Evolutionary conservation across 2,329 filamentous ascomycete genomes (phyloP).

Genomic region (Diaporthe sp.): DNA sequence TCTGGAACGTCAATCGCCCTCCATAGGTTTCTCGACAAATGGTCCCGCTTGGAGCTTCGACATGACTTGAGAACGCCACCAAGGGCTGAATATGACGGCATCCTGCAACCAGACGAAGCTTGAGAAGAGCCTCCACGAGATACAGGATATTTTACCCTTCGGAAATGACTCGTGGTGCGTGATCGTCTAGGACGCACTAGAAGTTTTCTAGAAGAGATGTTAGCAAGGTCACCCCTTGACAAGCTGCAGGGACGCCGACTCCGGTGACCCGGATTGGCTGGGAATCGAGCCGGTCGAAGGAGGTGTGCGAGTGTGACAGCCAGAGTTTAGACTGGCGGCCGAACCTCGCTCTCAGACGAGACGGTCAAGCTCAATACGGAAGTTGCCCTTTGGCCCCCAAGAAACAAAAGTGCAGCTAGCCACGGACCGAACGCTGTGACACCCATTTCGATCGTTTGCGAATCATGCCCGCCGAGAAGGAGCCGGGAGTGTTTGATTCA

Average conservation of each 20-base stretch:
- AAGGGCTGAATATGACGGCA: conserved; percentile 8
- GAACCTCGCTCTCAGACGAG: background rate
- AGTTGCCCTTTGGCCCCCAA: background rate
- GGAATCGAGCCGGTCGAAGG: conserved; percentile 1
- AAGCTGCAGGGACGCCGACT: background rate
- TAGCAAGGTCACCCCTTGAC: background rate
- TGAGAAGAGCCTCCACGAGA: background rate
- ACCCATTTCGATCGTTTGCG: background rate
- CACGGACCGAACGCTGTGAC: conserved; percentile 4
- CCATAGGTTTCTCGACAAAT: background rate
- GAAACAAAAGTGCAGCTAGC: background rate
- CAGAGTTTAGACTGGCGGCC: conserved; percentile 4
- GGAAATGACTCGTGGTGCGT: conserved; percentile 25
- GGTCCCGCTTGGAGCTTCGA: background rate
- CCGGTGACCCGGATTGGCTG: conserved; percentile 12
- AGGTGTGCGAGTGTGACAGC: conserved; percentile 17
- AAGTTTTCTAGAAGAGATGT: conserved; percentile 23
- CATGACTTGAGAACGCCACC: conserved; percentile 20
- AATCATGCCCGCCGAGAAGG: background rate
- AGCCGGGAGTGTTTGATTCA: background rate
- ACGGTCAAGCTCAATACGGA: conserved; percentile 13
- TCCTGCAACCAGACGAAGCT: background rate
- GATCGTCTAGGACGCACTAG: conserved; percentile 9
- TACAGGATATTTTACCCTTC: conserved; percentile 5
- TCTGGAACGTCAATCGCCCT: background rate